phyloP scores from a whole-genome alignment of 257 asterid genomes.

The Rhazya stricta region DNA sequence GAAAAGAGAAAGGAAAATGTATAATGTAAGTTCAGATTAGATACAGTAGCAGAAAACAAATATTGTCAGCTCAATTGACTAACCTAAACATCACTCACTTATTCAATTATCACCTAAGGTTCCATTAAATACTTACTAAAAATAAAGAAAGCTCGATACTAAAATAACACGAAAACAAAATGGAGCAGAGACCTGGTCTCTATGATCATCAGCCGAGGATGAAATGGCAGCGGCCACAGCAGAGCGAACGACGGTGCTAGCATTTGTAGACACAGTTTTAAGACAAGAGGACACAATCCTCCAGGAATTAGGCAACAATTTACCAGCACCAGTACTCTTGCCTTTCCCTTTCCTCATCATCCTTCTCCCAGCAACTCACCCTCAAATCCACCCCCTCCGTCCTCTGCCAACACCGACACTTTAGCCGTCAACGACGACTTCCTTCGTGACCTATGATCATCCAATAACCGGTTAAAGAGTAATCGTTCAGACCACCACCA shows the following conservation, averaged over 20 bases:
- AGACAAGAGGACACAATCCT: conserved; percentile 69
- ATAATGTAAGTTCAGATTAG: background rate
- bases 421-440: conserved; percentile 13
- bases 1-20: too few relatives aligned
- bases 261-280: conserved; percentile 66
- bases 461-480: background rate
- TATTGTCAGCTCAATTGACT: too few relatives aligned
- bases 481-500: background rate
- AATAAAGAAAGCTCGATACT: background rate
- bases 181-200: conserved; percentile 48
- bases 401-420: conserved; percentile 22
- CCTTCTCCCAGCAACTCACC: conserved; percentile 1
- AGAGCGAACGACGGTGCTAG: conserved; percentile 68
- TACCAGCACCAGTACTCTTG: conserved; percentile 28
- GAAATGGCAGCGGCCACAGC: conserved; percentile 69
- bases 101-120: background rate
- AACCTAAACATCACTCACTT: background rate
- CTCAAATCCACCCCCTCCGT: conserved; percentile 1
- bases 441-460: conserved; percentile 7
- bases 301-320: conserved; percentile 60
- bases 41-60: background rate
- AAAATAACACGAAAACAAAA: conserved; percentile 1
- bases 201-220: conserved; percentile 51
- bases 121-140: background rate
- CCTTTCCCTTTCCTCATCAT: conserved; percentile 59